Base-by-base conservation (phyloP, 257 asterid species). In the Scutellaria barbata region DNA sequence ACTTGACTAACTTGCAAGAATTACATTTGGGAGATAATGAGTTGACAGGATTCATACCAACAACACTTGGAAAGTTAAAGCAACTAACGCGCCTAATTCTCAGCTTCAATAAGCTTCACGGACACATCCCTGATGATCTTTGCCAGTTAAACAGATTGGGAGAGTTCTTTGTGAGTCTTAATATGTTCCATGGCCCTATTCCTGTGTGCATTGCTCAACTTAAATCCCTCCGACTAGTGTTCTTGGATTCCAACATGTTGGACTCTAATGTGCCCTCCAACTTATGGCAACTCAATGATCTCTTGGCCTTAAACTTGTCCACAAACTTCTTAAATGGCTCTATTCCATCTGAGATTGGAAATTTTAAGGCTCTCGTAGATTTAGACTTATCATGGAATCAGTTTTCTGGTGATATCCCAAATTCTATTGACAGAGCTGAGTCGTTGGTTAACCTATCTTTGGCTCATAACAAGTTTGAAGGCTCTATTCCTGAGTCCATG, bases 401-500 rank as follows among this genome's bases (percentile, higher is more conserved):
- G 10, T 43, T 69, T 14, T 56, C 66, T 0, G 74, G 74, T 0
- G 47, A 10, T 1, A 57, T 69, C 45, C 74, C 48, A 1, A 56
- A 5, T 35, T 69, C 56, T 2, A 56, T 69, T 11, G 66, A 56
- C n/a, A 14, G 2, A 8, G 8, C 0, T 46, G 75, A 16, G 7
- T 71, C 60, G 0, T 17, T 71, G 17, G 41, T 0, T 0, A 4
- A 0, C 7, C 40, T 71, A 2, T 10, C 1, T 6, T 33, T 85
- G 70, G 85, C 84, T 3, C 74, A 83, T 18, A 86, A 88, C 68
- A 48, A 43, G 3, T 80, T 87, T 61, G 50, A 56, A 48, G 86
- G 89, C 0, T 41, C 66, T 47, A 82, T 87, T 45, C 90, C 94
- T 46, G 40, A 45, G n/a, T 76, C 88, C 1, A 8, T 83, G 2